Percentiles rank a stretch among this genome's conserved stretches.
These are phyloP conservation scores for Hibiscus trionum DNA, from an alignment of 345 rosid species.

Conservation along the genomic window DNA sequence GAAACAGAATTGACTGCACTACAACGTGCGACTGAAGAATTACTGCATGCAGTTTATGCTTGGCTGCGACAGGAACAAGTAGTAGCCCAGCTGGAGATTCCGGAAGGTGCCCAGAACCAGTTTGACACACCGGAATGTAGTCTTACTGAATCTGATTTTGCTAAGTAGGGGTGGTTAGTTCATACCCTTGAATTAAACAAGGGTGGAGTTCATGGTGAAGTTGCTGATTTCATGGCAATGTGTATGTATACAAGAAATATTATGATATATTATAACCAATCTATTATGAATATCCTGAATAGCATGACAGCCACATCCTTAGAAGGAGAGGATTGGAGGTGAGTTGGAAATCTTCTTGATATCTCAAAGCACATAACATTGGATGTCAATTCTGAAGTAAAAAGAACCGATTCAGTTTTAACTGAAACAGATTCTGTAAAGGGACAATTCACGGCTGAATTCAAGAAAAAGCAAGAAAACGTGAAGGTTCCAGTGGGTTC, in stretches of 20 bases:
- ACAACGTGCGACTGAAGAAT: neutral
- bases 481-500: neutral
- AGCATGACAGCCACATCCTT: neutral
- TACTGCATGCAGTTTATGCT: neutral
- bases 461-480: neutral
- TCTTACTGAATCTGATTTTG: neutral
- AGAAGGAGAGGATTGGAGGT: neutral
- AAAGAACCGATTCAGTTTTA: neutral
- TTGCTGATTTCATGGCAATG: too few species aligned
- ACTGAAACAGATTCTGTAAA: neutral
- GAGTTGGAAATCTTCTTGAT: neutral
- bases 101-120: neutral
- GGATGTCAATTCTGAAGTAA: neutral
- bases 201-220: too few species aligned
- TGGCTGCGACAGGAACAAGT: neutral
- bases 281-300: neutral
- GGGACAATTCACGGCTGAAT: too few species aligned
- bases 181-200: too few species aligned
- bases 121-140: neutral
- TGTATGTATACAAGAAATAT: too few species aligned
- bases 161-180: too few species aligned
- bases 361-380: neutral
- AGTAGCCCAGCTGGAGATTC: neutral
- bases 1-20: too few species aligned
- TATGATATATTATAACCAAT: neutral